Base-by-base conservation (phyloP, 352 stramenopile genomes). In the Globisporangium echinulatum region DNA sequence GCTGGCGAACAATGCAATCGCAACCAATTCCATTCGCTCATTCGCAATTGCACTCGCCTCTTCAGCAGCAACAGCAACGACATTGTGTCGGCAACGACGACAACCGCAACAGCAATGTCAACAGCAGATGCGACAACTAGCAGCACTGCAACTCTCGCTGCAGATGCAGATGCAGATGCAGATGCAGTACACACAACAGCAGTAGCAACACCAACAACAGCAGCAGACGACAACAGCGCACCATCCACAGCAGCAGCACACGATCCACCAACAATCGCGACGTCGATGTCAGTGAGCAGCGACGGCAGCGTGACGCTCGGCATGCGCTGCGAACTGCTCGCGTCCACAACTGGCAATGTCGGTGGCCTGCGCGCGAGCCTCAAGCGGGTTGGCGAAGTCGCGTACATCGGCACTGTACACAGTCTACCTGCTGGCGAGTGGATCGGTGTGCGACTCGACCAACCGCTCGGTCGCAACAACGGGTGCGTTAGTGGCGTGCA, bases 381-480 rank as follows among this genome's bases (percentile, higher is more conserved):
- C 44, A 83, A 87, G 56, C 68, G 59, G 90, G 17, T 19, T 19
- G 17, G 17, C 17, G 17, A 19, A 19, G 17, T 19, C 17, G 17
- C 17, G 17, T 19, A 82, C 68, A 72, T 91, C 33, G 85, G 85
- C 6, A 1, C 51, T 15, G 69, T 91, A 5, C 56, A 66, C 0
- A 74, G 81, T 0, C 77, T 94, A 0, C 69, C 77, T 0, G 68
- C 64, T 0, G 79, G 87, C 56, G 74, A 74, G 19, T 94, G 82
- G 82, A 65, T 90, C 53, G 82, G 85, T 42, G 72, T 94, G 54
- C 70, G 74, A 1, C 68, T 94, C 53, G 85, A 94, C 58, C 74
- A 90, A 53, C 74, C 85, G 38, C 66, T 90, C 37, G 85, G 85
- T 46, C 90, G 86, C 66, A 81, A 87, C 59, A 82, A 94, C 65